Evolutionary conservation across 345 rosid species (phyloP), one percentile per base, ranked within the genome.

Genomic region (Lumnitzera racemosa): DNA sequence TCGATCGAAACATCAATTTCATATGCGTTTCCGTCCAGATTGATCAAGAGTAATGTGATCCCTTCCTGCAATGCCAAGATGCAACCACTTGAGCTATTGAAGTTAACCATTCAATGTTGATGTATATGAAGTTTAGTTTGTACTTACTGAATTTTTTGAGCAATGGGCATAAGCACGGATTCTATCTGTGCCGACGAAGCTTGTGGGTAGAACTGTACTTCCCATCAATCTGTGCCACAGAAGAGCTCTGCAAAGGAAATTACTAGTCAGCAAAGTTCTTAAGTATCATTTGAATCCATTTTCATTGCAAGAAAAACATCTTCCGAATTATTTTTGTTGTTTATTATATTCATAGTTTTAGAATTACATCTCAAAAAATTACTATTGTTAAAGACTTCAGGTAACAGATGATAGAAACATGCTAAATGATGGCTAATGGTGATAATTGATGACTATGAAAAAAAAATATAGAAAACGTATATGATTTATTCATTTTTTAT

Each of bases 201-300:
- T 71, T 25, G 78, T 59, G 12, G 59, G 24, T 52, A 76, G 64
- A 31, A 67, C 78, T 11, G 55, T 49, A 55, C 66, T 68, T 65
- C 83, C 83, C 81, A 80, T 80, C 56, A 80, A 69, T 2, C 70
- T 75, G 56, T 76, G 78, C 83, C 83, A 76, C 11, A 79, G 78
- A 59, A 79, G 81, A 11, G 83, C 81, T 61, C 83, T 79, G 63
- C 46, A 57, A 15, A 49, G 63, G 23, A 60, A 36, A 4, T 4
- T 5, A 7, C 7, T 9, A 36, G 43, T 4, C 3, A 47, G 54
- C 11, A 24, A 60, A 13, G 25, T 41, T 36, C 43, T 36, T 36
- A 9, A 4, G 43, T 36, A 4, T 36, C 4, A 36, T 7, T 36
- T 7, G 11, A 36, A 36, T 9, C 10, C 7, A 7, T 9, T 1